Evolutionary conservation across 148 eudicot genomes (phyloP).

Genomic region (Beta vulgaris): DNA sequence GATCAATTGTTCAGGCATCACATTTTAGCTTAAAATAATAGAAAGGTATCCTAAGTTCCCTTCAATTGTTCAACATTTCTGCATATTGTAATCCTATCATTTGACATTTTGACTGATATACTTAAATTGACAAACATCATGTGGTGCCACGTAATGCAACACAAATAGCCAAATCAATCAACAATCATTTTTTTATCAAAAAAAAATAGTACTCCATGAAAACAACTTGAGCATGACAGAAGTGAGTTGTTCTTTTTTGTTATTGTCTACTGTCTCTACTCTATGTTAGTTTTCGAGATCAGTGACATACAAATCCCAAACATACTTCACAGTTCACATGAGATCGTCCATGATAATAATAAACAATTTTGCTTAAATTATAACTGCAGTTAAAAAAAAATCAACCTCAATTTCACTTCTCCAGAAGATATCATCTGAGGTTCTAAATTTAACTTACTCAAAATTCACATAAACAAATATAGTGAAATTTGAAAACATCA

Average conservation of each 20-base stretch:
- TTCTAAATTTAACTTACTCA: no score
- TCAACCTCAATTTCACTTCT: not conserved
- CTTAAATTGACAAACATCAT: conserved; percentile 22
- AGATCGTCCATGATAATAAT: not conserved
- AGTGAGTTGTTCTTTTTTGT: conserved; percentile 22
- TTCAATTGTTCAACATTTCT: not conserved
- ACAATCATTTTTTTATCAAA: not conserved
- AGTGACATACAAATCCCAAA: conserved; percentile 10
- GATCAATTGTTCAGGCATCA: conserved; percentile 1
- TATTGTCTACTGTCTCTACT: conserved; percentile 3
- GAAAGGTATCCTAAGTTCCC: not conserved
- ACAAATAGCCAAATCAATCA: conserved; percentile 17
- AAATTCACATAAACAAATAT: not conserved
- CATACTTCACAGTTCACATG: conserved; percentile 9
- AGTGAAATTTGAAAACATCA: not conserved
- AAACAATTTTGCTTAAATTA: not conserved
- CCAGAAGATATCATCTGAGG: not conserved
- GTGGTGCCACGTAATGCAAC: conserved; percentile 29
- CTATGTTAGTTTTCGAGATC: conserved; percentile 20
- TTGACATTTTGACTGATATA: not conserved
- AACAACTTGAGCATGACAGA: conserved; percentile 29
- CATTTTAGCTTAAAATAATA: conserved; percentile 13
- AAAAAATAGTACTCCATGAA: not conserved
- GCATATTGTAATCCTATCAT: conserved; percentile 7
- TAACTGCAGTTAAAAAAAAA: not conserved